A percentile compares a stretch with the other conserved stretches of the same genome.
Conservation (phyloP, 2,329 filamentous ascomycete genomes). For the Fusarium albosuccineum region DNA sequence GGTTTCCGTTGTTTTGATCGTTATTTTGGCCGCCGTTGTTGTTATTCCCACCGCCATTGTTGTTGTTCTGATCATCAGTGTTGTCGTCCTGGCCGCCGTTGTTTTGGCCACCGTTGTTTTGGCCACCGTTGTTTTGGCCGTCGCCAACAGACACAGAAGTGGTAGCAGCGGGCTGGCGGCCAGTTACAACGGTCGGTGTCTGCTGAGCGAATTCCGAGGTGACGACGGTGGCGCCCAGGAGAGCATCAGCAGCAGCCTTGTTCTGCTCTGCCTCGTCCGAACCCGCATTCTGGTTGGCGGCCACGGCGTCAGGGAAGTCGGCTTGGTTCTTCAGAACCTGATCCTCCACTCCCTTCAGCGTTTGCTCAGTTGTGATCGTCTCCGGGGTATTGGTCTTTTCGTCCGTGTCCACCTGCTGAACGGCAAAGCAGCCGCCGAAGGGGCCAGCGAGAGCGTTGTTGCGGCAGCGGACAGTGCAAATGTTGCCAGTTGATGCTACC, state of each 20-base stretch:
- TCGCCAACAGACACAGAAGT: conserved; percentile 15
- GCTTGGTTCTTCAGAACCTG: conserved; percentile 65
- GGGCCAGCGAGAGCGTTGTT: conserved; percentile 69
- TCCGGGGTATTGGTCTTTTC: conserved; percentile 58
- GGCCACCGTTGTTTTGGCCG: conserved; percentile 19
- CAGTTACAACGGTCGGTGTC: conserved; percentile 49
- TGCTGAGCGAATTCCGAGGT: conserved; percentile 50
- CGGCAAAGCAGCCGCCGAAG: conserved; percentile 70
- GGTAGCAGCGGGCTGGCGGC: conserved; percentile 17
- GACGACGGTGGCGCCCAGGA: conserved; percentile 49
- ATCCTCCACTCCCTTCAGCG: conserved; percentile 57
- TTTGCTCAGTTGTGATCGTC: conserved; percentile 61
- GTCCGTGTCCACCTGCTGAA: conserved; percentile 64
- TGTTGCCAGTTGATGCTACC: conserved; percentile 66
- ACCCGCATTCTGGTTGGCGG: conserved; percentile 59
- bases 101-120: conserved; percentile 25
- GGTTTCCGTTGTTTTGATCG: not conserved
- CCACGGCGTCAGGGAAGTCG: conserved; percentile 59
- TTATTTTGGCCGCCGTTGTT: not conserved
- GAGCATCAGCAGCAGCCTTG: conserved; percentile 55
- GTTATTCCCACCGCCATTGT: conserved; percentile 18
- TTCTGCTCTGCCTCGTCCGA: conserved; percentile 45
- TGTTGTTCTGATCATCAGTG: not conserved
- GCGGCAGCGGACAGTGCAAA: conserved; percentile 71
- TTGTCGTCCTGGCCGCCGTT: not conserved